Evolutionary conservation across 1,284 basidiomycete species (phyloP).

Genomic region (Melampsora larici-populina): DNA sequence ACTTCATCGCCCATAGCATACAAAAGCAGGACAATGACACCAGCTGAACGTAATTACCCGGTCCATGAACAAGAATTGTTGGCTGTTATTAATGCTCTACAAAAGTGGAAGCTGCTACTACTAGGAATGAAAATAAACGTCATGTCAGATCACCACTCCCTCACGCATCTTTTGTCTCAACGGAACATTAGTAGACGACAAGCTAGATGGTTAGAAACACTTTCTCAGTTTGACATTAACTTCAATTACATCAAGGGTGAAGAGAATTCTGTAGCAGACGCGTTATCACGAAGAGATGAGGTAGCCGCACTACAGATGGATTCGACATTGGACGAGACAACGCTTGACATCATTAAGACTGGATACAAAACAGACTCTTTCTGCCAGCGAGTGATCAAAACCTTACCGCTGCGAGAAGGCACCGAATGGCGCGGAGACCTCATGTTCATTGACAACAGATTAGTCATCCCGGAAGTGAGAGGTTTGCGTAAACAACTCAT

Average conservation of each 20-base stretch:
- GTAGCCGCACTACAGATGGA: not conserved
- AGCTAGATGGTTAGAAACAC: no score
- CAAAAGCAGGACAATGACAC: not conserved
- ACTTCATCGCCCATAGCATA: not conserved
- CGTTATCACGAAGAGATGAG: not conserved
- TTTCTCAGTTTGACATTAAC: no score
- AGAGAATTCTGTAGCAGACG: not conserved
- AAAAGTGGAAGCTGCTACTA: not conserved
- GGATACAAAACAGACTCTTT: not conserved
- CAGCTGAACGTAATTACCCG: not conserved
- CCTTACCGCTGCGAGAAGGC: not conserved
- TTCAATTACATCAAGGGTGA: no score
- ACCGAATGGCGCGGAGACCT: slow-evolving; percentile 46
- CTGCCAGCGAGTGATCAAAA: not conserved
- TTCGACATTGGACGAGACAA: not conserved
- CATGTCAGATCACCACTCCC: no score
- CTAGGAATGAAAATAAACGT: no score
- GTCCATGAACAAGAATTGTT: slow-evolving; percentile 6
- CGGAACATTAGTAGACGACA: no score
- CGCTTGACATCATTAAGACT: not conserved
- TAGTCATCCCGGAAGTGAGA: slow-evolving; percentile 52
- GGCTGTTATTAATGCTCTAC: not conserved
- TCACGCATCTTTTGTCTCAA: no score
- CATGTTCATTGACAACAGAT: slow-evolving; percentile 50
- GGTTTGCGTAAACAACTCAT: slow-evolving; percentile 49